Evolutionary conservation across 2,329 filamentous ascomycete genomes (phyloP).

Genomic region (Emmonsiellopsis sp.): DNA sequence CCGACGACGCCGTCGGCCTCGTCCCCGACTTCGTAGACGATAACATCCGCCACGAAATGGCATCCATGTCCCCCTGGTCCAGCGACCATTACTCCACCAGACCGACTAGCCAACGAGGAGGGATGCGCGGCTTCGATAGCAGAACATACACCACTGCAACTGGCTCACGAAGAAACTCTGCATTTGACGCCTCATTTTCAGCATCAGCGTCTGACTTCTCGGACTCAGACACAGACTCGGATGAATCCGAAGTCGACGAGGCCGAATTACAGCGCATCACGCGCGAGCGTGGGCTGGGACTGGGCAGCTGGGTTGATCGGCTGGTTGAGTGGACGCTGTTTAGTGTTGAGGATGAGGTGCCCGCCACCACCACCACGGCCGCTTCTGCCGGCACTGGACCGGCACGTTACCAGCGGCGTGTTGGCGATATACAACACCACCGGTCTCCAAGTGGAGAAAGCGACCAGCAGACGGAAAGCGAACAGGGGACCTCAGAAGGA

Average conservation of each 20-base stretch:
- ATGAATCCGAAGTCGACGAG: constrained; percentile 41
- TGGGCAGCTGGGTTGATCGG: constrained; percentile 49
- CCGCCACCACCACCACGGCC: constrained; percentile 6
- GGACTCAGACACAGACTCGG: constrained; percentile 22
- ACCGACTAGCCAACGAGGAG: constrained; percentile 11
- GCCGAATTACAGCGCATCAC: constrained; percentile 45
- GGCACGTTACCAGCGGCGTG: neutral
- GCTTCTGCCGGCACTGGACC: no score
- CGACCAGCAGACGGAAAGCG: no score
- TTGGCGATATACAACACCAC: constrained; percentile 22
- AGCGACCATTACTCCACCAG: neutral
- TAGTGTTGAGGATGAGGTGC: constrained; percentile 40
- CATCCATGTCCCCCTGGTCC: constrained; percentile 7
- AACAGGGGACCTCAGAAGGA: constrained; percentile 8
- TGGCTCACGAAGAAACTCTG: constrained; percentile 10
- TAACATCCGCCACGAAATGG: constrained; percentile 31
- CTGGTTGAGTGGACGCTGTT: constrained; percentile 52
- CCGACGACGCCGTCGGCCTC: constrained; percentile 13
- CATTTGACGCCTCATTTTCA: constrained; percentile 11
- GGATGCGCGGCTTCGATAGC: constrained; percentile 8
- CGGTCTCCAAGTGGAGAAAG: no score
- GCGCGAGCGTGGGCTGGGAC: constrained; percentile 43
- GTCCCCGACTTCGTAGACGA: constrained; percentile 45
- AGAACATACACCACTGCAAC: constrained; percentile 9
- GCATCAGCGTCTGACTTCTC: constrained; percentile 16